Conservation (phyloP, 1,284 basidiomycete species). For the Papiliotrema laurentii region DNA sequence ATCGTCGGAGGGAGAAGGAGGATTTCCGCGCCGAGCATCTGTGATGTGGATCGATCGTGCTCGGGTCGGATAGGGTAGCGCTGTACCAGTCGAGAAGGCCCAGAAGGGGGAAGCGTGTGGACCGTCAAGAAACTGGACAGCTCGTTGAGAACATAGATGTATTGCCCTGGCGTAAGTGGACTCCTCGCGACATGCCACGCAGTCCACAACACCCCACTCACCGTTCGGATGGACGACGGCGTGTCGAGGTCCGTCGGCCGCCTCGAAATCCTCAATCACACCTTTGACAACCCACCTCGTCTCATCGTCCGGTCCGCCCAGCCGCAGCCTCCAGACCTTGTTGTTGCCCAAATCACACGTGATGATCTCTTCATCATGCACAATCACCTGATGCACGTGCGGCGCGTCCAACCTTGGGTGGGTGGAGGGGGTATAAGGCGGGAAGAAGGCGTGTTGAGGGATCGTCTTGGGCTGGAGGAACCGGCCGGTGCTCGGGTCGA, state of each 20-base stretch:
- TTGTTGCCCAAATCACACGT: slow-evolving; percentile 25
- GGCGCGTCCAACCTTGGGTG: slow-evolving; percentile 22
- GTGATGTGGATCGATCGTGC: slow-evolving; percentile 8
- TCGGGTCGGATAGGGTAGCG: slow-evolving; percentile 15
- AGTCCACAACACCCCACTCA: no score
- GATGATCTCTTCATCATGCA: slow-evolving; percentile 17
- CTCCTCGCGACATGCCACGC: no score
- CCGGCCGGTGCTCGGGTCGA: slow-evolving; percentile 11
- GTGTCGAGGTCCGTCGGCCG: slow-evolving; percentile 26
- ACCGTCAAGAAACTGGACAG: slow-evolving; percentile 13
- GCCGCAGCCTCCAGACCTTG: slow-evolving; percentile 18
- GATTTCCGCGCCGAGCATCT: slow-evolving; percentile 18
- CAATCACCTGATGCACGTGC: slow-evolving; percentile 24
- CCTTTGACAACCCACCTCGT: not conserved
- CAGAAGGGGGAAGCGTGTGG: slow-evolving; percentile 11
- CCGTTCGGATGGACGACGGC: slow-evolving; percentile 20
- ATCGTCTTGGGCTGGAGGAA: slow-evolving; percentile 5
- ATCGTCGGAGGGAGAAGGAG: slow-evolving; percentile 15
- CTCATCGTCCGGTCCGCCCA: not conserved
- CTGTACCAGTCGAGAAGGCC: not conserved
- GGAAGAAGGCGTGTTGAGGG: slow-evolving; percentile 9
- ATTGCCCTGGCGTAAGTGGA: slow-evolving; percentile 7
- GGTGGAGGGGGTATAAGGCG: slow-evolving; percentile 7
- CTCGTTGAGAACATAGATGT: slow-evolving; percentile 23
- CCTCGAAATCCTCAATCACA: slow-evolving; percentile 9